Evolutionary conservation across 2,329 filamentous ascomycete genomes (phyloP).

Genomic region (Tolypocladium ovalisporum): DNA sequence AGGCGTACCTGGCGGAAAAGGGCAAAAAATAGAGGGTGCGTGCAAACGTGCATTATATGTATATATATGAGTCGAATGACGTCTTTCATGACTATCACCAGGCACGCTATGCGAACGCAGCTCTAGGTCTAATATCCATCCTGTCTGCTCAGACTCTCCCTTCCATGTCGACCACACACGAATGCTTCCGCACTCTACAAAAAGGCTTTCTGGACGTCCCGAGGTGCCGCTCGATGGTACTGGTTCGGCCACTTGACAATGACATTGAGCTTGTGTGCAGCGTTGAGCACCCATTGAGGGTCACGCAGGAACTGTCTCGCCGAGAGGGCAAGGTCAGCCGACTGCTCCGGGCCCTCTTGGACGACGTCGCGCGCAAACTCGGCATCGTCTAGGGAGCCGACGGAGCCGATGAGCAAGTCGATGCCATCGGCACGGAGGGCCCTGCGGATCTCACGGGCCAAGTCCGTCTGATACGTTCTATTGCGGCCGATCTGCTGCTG

Average conservation of each 20-base stretch:
- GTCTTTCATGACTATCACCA: not conserved
- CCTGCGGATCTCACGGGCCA: conserved; percentile 61
- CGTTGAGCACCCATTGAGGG: conserved; percentile 64
- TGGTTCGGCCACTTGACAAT: conserved; percentile 64
- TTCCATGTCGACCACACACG: not conserved
- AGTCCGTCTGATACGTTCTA: conserved; percentile 63
- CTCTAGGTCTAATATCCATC: not conserved
- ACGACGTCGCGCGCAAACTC: conserved; percentile 51
- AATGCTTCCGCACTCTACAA: not conserved
- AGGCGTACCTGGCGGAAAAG: conserved; percentile 38
- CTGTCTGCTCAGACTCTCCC: not conserved
- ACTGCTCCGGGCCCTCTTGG: conserved; percentile 28
- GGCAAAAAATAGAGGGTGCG: conserved; percentile 12
- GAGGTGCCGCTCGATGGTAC: conserved; percentile 30
- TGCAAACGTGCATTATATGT: not conserved
- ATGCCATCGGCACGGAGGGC: conserved; percentile 40
- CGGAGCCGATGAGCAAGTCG: conserved; percentile 56
- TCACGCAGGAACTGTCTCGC: conserved; percentile 74
- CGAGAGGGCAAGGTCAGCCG: conserved; percentile 60
- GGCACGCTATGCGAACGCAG: not conserved
- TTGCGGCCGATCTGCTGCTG: conserved; percentile 48
- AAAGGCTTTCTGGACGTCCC: conserved; percentile 2
- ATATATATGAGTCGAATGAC: not conserved
- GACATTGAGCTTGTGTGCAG: conserved; percentile 62
- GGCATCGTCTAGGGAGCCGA: conserved; percentile 62